Evolutionary conservation across 2,329 filamentous ascomycete species (phyloP).

Genomic region (Botrytis aclada): DNA sequence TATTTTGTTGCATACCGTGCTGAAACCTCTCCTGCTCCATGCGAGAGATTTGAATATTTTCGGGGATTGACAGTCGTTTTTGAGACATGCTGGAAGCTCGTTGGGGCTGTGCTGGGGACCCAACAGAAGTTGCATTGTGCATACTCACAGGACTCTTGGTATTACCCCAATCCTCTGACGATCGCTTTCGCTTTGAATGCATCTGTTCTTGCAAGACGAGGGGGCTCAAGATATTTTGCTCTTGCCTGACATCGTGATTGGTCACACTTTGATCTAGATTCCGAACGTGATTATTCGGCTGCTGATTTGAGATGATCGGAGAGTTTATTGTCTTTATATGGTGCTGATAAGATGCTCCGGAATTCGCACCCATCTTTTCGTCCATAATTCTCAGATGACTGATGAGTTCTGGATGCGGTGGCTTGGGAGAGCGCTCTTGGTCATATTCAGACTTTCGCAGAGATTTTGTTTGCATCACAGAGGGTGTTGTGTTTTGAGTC

Average conservation of each 20-base stretch:
- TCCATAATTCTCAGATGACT: conserved; percentile 1
- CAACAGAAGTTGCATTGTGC: background rate
- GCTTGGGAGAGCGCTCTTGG: background rate
- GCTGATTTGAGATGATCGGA: background rate
- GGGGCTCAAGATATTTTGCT: background rate
- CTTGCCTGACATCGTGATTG: background rate
- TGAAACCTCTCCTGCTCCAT: background rate
- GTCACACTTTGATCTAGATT: background rate
- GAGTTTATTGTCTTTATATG: background rate
- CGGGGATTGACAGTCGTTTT: background rate
- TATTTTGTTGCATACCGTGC: background rate
- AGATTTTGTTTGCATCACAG: background rate
- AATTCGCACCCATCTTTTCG: background rate
- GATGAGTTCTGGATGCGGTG: conserved; percentile 3
- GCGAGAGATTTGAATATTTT: background rate
- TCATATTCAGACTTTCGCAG: background rate
- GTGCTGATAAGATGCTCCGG: background rate
- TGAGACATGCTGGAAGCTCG: background rate
- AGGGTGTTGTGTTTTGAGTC: background rate
- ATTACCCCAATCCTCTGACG: background rate
- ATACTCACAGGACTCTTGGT: background rate
- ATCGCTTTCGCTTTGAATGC: background rate
- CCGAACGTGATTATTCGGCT: background rate
- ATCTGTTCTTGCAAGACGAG: background rate
- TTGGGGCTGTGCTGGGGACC: background rate